Percentiles rank a stretch among this genome's conserved stretches.
Evolutionary conservation across 2,329 filamentous ascomycete species (phyloP).

Genomic region (Microdochium paspali): DNA sequence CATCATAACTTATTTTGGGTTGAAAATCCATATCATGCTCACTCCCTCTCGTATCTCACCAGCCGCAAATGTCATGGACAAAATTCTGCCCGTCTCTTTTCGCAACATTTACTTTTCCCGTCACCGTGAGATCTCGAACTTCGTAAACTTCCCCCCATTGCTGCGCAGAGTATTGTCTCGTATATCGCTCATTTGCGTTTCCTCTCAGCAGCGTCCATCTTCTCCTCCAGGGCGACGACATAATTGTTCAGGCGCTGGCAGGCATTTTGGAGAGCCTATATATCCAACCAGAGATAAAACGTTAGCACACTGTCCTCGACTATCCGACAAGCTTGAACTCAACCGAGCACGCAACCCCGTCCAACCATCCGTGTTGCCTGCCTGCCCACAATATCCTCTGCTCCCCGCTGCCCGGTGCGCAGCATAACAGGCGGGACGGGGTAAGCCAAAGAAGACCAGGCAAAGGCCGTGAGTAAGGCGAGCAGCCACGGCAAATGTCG

Average conservation of each 20-base stretch:
- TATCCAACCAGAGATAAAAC: conserved; percentile 3
- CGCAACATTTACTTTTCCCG: too few species aligned
- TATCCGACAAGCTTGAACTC: too few species aligned
- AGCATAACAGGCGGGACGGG: too few species aligned
- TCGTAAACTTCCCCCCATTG: not conserved
- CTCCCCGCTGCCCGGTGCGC: too few species aligned
- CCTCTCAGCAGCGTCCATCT: conserved; percentile 54
- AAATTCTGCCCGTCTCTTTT: not conserved
- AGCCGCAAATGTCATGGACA: too few species aligned
- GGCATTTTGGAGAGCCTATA: conserved; percentile 74
- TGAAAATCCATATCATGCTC: not conserved
- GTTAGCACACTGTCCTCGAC: conserved; percentile 5
- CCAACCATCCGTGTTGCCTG: too few species aligned
- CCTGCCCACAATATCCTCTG: too few species aligned
- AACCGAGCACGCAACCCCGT: too few species aligned
- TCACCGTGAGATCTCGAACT: too few species aligned
- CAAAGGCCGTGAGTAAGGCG: too few species aligned
- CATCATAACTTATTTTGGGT: not conserved
- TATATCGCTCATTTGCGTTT: conserved; percentile 52
- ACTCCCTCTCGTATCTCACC: not conserved
- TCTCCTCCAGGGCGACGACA: conserved; percentile 72
- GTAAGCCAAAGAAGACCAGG: too few species aligned
- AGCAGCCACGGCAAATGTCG: too few species aligned
- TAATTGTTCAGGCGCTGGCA: conserved; percentile 82
- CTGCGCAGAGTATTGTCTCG: not conserved